phyloP scores from a whole-genome alignment of 2,329 filamentous ascomycete species.

The Cladosporium sp. region DNA sequence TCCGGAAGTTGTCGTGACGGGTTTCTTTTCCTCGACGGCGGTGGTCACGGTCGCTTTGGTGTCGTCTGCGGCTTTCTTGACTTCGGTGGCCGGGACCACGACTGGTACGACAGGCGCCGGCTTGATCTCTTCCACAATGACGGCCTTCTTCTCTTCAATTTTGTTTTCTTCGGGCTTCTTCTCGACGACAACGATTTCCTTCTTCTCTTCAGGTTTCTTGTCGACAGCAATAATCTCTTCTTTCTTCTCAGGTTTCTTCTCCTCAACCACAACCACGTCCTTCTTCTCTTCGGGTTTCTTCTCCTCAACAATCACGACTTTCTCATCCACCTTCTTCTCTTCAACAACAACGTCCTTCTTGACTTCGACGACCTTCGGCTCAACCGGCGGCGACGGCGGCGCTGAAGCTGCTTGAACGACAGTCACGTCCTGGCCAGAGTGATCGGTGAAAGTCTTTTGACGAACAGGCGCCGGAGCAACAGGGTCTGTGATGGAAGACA shows the following conservation, averaged over 20 bases:
- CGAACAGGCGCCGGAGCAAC: neutral
- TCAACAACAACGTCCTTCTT: neutral
- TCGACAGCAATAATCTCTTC: neutral
- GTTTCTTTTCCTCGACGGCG: conserved; percentile 7
- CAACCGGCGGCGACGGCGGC: neutral
- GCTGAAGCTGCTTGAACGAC: conserved; percentile 6
- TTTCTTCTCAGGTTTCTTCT: conserved; percentile 11
- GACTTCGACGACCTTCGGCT: neutral
- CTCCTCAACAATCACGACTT: neutral
- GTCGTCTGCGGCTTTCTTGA: neutral
- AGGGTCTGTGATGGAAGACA: neutral
- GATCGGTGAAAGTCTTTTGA: conserved; percentile 12
- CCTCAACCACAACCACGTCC: neutral
- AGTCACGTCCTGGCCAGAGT: conserved; percentile 1
- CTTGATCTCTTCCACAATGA: neutral
- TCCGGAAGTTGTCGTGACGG: neutral
- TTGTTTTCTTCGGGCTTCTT: conserved; percentile 11
- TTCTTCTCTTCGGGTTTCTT: neutral
- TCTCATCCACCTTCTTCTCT: conserved; percentile 2
- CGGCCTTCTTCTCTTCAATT: neutral
- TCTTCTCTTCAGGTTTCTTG: conserved; percentile 5
- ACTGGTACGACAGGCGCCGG: neutral
- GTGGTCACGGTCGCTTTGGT: neutral
- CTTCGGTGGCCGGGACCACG: neutral
- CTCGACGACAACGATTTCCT: neutral